Base-by-base conservation (phyloP, 78 protist species). In the Planoprotostelium fungivorum region DNA sequence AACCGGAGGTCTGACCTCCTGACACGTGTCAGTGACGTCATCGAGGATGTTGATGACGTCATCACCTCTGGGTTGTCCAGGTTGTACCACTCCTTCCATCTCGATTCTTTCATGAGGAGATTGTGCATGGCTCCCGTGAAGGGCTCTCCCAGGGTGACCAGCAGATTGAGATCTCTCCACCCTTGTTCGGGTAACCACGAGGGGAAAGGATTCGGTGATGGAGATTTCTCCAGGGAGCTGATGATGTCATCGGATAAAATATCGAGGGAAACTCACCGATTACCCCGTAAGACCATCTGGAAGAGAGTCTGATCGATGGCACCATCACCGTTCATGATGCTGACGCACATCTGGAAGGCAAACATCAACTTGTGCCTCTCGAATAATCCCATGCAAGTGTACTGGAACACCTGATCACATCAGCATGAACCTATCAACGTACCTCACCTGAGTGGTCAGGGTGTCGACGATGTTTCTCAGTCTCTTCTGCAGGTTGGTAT, bases 351-450 rank as follows among this genome's bases (percentile, higher is more conserved):
- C 31, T 94, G 97, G 94, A 96, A 90, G n/a, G 97, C 84, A 87
- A 95, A 96, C 94, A 93, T 91, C 87, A 96, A 91, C 90, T 96
- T 96, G 92, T 96, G 96, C 85, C 1, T 85, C 94, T 95, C 98
- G 85, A 98, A 98, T 28, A 98, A 88, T 31, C 97, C 95, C 84
- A 91, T 92, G 85, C 98, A 96, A 84, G 92, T 88, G 89, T 96
- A 98, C 36, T 88, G 5, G 95, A 95, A 98, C 38, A 94, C 90
- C 84, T 51, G 73, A 51, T 25, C 5, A 51, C 16, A 16, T 51
- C 73, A 51, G 5, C 16, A 5, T 25, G 31, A 51, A 5, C 31
- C 16, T 16, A 25, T 25, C 73, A 51, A 51, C 73, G 73, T 25
- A 16, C 5, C 73, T 5, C 16, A 51, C 73, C 16, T 84, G 51